Evolutionary conservation across 73 alveolate genomes (phyloP), one percentile per base, ranked within the genome.

Genomic region (Diophrys sp.): DNA sequence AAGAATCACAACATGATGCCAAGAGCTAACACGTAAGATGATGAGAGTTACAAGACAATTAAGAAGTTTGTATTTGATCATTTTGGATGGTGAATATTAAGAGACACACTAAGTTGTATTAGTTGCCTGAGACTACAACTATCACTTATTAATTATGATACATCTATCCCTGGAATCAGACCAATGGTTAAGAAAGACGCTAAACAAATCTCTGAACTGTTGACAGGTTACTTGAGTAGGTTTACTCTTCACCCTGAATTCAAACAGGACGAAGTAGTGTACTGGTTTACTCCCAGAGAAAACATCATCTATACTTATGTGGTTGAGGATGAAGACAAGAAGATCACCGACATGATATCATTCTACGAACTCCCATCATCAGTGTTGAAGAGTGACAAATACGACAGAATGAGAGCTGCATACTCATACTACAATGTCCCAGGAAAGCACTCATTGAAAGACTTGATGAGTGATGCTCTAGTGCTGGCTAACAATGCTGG

Each of bases 301-400:
- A 93, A 92, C 73, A 96, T 96, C 53, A 90, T 96, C 69, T 90
- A 88, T 80, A 33, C 98, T 32, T 96, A 85, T 71, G 99, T 96
- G 33, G 98, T 95, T 56, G 98, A 96, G 79, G 91, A 88, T 70
- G 95, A 95, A 73, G 81, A 92, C 31, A 89, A 92, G 83, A 94
- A 94, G 78, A 82, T 95, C 74, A 94, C 98, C n/a, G 99, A 96
- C 81, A 96, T 98, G 89, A 81, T 95, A 70, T 93, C 99, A 32
- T 98, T 94, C 96, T 98, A 95, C 85, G 79, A 87, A 57, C 73
- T 96, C 27, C 97, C 98, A 1, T 90, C 99, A 23, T 82, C 98
- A 27, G 79, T 98, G 56, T 88, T 98, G 29, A 93, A 95, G 80
- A 84, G 88, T 86, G 95, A 87, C 14, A 89, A 82, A 57, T 92